phyloP scores from a whole-genome alignment of 345 rosid genomes.

The Turritis glabra region DNA sequence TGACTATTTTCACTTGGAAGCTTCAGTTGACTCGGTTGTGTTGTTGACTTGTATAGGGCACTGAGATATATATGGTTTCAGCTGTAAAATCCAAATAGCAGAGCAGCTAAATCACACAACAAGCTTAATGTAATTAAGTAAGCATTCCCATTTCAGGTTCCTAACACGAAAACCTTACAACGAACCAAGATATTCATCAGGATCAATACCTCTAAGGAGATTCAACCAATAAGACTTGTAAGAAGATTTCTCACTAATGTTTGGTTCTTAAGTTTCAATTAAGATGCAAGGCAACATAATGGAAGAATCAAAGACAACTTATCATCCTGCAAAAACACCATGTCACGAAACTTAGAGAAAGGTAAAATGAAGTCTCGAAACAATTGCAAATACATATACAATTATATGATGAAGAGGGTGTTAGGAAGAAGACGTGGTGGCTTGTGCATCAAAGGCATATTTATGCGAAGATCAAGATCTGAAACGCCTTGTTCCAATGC shows the following conservation, averaged over 20 bases:
- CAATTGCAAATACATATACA: too few species aligned
- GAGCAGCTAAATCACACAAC: not conserved
- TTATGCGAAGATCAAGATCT: too few species aligned
- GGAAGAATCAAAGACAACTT: slow-evolving; percentile 35
- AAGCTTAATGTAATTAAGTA: not conserved
- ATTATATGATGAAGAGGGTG: too few species aligned
- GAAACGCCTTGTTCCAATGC: too few species aligned
- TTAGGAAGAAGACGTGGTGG: too few species aligned
- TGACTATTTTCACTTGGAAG: slow-evolving; percentile 20
- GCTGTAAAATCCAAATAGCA: slow-evolving; percentile 18
- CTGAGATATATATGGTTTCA: too few species aligned
- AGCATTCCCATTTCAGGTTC: not conserved
- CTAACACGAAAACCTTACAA: not conserved
- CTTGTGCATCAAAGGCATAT: too few species aligned
- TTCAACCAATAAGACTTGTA: not conserved
- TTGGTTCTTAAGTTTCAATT: not conserved
- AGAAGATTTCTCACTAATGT: not conserved
- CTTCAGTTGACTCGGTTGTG: slow-evolving; percentile 10
- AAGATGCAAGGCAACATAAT: not conserved
- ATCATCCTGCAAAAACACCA: slow-evolving; percentile 60
- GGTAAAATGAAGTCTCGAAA: too few species aligned
- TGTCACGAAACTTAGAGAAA: not conserved
- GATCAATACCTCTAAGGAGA: not conserved
- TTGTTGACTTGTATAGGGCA: slow-evolving; percentile 21
- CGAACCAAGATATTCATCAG: not conserved